phyloP scores from a whole-genome alignment of 2,329 filamentous ascomycete species.

The Plectosphaerella sp. region DNA sequence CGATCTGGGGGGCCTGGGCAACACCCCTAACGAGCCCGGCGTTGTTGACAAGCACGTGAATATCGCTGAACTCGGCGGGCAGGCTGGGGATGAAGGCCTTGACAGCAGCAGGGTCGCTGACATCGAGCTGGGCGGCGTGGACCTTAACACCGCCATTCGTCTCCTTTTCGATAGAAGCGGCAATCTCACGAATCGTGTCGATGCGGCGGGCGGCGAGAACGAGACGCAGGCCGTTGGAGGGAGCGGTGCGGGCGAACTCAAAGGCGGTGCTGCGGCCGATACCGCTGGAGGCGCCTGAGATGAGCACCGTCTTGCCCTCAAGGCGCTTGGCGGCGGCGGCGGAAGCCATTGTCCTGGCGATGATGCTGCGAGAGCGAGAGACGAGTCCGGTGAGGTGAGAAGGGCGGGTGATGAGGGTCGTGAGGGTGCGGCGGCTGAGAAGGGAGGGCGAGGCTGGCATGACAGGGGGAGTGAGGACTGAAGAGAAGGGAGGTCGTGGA shows the following conservation, averaged over 20 bases:
- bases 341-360: slow-evolving; percentile 33
- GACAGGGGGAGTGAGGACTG: not conserved
- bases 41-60: slow-evolving; percentile 93
- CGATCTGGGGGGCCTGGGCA: slow-evolving; percentile 79
- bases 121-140: slow-evolving; percentile 77
- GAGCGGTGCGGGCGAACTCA: slow-evolving; percentile 86
- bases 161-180: slow-evolving; percentile 70
- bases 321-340: slow-evolving; percentile 71
- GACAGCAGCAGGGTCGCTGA: slow-evolving; percentile 75
- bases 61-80: slow-evolving; percentile 76
- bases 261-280: slow-evolving; percentile 82
- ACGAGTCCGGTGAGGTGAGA: slow-evolving; percentile 3
- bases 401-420: slow-evolving; percentile 3
- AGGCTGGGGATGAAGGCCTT: slow-evolving; percentile 66
- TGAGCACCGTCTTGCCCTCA: slow-evolving; percentile 83
- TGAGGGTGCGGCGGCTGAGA: not conserved
- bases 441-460: not conserved
- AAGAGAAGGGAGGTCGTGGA: not conserved
- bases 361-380: not conserved
- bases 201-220: slow-evolving; percentile 85
- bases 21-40: slow-evolving; percentile 88
- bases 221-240: slow-evolving; percentile 67
- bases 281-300: slow-evolving; percentile 90
- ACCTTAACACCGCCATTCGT: slow-evolving; percentile 79
- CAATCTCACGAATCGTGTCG: slow-evolving; percentile 72